Conservation (phyloP, 2,329 filamentous ascomycete species). For the Colletotrichum simmondsii region DNA sequence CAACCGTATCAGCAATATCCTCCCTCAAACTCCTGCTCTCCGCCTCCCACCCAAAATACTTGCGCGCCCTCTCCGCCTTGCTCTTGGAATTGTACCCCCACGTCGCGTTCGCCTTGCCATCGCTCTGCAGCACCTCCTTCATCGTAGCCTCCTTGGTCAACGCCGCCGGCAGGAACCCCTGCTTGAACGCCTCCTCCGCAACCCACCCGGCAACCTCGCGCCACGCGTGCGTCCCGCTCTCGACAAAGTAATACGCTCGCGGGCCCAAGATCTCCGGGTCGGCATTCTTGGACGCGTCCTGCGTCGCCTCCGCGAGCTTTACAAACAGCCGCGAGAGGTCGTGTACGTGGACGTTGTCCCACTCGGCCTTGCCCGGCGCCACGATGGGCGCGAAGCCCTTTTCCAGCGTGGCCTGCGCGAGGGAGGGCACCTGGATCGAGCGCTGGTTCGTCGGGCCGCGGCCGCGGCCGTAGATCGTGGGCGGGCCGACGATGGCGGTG, state of each 20-base stretch:
- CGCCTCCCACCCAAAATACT: conserved; percentile 59
- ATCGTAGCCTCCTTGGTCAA: conserved; percentile 41
- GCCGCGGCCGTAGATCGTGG: conserved; percentile 63
- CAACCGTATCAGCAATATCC: conserved; percentile 49
- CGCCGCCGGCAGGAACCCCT: conserved; percentile 43
- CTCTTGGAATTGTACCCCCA: conserved; percentile 57
- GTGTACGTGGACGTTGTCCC: conserved; percentile 64
- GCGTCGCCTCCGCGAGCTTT: conserved; percentile 58
- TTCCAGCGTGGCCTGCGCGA: conserved; percentile 53
- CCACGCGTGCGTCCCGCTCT: conserved; percentile 73
- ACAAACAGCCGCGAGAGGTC: conserved; percentile 58
- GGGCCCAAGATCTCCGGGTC: conserved; percentile 72
- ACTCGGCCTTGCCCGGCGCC: conserved; percentile 56
- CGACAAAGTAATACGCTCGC: conserved; percentile 74
- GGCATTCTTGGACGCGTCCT: conserved; percentile 64
- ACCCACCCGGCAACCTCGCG: conserved; percentile 67
- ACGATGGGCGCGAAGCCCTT: conserved; percentile 56
- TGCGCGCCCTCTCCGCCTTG: conserved; percentile 53
- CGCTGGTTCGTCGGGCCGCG: conserved; percentile 59
- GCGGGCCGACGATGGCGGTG: conserved; percentile 59
- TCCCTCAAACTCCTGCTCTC: conserved; percentile 49
- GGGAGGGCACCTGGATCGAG: conserved; percentile 59
- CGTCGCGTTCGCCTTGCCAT: conserved; percentile 38
- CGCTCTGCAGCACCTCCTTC: conserved; percentile 42
- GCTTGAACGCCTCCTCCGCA: conserved; percentile 63